phyloP scores from a whole-genome alignment of 2,329 filamentous ascomycete genomes.

The Fusarium aywerte region DNA sequence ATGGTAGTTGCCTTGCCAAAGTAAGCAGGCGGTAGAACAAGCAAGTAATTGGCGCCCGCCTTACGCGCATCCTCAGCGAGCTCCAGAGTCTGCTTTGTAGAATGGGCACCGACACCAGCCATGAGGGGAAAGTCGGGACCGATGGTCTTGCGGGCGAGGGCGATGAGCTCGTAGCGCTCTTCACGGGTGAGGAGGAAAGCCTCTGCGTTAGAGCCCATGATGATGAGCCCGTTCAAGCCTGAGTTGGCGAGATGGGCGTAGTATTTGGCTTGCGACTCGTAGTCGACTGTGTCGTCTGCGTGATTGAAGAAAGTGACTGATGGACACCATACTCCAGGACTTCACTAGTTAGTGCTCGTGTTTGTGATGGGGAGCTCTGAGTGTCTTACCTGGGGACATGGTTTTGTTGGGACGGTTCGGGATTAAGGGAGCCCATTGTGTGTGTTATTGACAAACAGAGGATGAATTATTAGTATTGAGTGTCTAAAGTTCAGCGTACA shows the following conservation, averaged over 20 bases:
- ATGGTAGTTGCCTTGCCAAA: conserved; percentile 71
- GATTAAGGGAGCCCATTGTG: conserved; percentile 33
- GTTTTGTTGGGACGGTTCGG: conserved; percentile 20
- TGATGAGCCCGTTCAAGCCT: conserved; percentile 62
- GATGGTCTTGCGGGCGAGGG: conserved; percentile 75
- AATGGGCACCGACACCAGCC: conserved; percentile 73
- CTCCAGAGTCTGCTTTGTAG: conserved; percentile 71
- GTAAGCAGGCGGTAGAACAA: conserved; percentile 72
- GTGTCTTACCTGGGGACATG: conserved; percentile 45
- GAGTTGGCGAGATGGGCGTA: conserved; percentile 62
- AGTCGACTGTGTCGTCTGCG: conserved; percentile 59
- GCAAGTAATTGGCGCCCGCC: conserved; percentile 69
- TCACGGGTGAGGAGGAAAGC: conserved; percentile 68
- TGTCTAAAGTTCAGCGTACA: background rate
- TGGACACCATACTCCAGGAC: conserved; percentile 58
- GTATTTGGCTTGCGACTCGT: conserved; percentile 61
- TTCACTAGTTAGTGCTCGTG: background rate
- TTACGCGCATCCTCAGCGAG: conserved; percentile 67
- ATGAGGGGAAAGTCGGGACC: conserved; percentile 90
- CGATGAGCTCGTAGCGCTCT: conserved; percentile 67
- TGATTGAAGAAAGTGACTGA: conserved; percentile 66
- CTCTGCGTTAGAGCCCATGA: conserved; percentile 67
- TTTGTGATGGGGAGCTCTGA: background rate
- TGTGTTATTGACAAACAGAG: background rate
- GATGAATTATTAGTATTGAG: background rate